These are phyloP conservation scores for Leccinum ochraceum DNA, from an alignment of 768 basidiomycete species.

Conservation along the genomic window DNA sequence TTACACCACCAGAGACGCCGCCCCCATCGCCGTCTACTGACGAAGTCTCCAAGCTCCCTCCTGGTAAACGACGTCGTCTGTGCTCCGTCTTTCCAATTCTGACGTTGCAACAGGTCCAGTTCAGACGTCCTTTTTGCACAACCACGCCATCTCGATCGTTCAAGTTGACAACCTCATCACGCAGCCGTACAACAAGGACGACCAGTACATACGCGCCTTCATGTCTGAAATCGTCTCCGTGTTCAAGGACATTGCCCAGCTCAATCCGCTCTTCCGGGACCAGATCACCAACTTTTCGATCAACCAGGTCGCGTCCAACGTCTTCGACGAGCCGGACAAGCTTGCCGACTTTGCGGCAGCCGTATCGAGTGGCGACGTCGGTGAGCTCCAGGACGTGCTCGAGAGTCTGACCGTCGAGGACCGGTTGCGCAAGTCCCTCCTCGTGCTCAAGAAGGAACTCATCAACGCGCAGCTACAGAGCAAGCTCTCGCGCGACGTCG, in stretches of 20 bases:
- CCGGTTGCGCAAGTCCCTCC: conserved; percentile 78
- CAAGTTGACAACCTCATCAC: conserved; percentile 82
- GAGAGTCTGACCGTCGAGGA: conserved; percentile 87
- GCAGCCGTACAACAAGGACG: conserved; percentile 85
- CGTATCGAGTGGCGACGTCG: conserved; percentile 89
- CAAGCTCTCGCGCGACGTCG: conserved; percentile 91
- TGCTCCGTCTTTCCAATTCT: neutral
- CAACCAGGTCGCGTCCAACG: conserved; percentile 87
- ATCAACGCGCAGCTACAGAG: conserved; percentile 95
- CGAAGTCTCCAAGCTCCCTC: conserved; percentile 25
- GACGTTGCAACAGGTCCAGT: conserved; percentile 48
- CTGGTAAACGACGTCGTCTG: conserved; percentile 16
- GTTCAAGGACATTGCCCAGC: conserved; percentile 97
- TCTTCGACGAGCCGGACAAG: conserved; percentile 97
- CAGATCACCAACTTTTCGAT: conserved; percentile 97
- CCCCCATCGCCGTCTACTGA: conserved; percentile 34
- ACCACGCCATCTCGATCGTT: conserved; percentile 83
- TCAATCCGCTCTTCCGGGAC: conserved; percentile 97
- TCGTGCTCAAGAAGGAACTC: conserved; percentile 96
- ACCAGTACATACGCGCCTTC: conserved; percentile 94
- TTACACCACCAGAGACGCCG: conserved; percentile 46
- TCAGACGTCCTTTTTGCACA: conserved; percentile 84
- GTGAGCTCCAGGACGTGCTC: conserved; percentile 91
- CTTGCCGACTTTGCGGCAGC: conserved; percentile 97
- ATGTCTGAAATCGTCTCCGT: conserved; percentile 96